Conservation (phyloP, 768 basidiomycete genomes). For the Termitomyces sp. region DNA sequence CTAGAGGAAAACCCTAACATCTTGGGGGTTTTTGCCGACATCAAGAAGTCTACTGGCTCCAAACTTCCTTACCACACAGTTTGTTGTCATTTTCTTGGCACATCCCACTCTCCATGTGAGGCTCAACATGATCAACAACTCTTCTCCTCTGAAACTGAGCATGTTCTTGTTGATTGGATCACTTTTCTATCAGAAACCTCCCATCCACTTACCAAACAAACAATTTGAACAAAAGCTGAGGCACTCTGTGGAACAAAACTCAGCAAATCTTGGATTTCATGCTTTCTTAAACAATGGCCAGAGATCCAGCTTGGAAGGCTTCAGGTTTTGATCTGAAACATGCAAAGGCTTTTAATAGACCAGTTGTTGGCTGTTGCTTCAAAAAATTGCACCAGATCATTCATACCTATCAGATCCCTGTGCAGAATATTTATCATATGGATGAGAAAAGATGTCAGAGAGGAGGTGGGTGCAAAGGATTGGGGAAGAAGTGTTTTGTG, state of each 20-base stretch:
- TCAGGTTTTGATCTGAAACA: too few relatives aligned
- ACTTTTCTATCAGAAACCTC: neutral
- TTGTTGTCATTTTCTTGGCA: neutral
- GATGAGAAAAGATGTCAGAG: neutral
- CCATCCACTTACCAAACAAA: neutral
- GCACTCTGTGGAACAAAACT: neutral
- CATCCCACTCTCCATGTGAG: neutral
- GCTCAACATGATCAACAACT: neutral
- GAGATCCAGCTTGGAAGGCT: too few relatives aligned
- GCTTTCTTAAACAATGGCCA: too few relatives aligned
- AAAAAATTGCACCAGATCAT: too few relatives aligned
- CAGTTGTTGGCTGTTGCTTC: too few relatives aligned
- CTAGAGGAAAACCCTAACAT: too few relatives aligned
- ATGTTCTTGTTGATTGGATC: neutral
- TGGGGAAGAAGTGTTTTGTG: neutral
- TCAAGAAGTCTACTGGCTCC: too few relatives aligned
- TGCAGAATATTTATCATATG: too few relatives aligned
- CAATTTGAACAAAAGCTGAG: neutral
- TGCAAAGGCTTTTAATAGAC: too few relatives aligned
- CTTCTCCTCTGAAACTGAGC: neutral
- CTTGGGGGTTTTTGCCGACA: too few relatives aligned
- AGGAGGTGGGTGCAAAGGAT: neutral
- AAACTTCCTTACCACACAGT: too few relatives aligned
- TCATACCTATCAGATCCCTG: too few relatives aligned
- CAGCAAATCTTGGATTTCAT: neutral